Evolutionary conservation across 108 stramenopile genomes (phyloP), one percentile per base, ranked within the genome.

Genomic region (Nitzschia sp.): DNA sequence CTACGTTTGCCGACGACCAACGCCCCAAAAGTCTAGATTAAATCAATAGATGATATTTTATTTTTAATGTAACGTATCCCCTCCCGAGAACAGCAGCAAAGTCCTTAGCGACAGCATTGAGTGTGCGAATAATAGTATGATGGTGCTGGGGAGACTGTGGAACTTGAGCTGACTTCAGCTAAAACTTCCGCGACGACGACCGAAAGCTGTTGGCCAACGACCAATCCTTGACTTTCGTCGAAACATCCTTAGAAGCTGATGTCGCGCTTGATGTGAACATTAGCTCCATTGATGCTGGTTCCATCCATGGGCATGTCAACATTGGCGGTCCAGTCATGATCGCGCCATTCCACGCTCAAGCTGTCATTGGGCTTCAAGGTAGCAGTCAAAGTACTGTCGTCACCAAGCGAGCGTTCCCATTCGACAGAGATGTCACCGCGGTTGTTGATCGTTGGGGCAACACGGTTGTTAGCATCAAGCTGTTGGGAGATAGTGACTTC

Each of bases 191-290:
- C n/a, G n/a, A n/a, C n/a, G n/a, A n/a, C n/a, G n/a, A n/a, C n/a
- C n/a, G n/a, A n/a, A n/a, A n/a, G n/a, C n/a, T n/a, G n/a, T n/a
- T n/a, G n/a, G n/a, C n/a, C n/a, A n/a, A n/a, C n/a, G n/a, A n/a
- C n/a, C n/a, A n/a, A n/a, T n/a, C n/a, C n/a, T n/a, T n/a, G n/a
- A n/a, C n/a, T n/a, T n/a, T n/a, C n/a, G n/a, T n/a, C n/a, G n/a
- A n/a, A n/a, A n/a, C n/a, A n/a, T n/a, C n/a, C n/a, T n/a, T 89
- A 94, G 63, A 94, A 94, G 38, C 70, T 82, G 59, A 94, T 86
- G 64, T 94, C 93, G 25, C 93, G 72, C 78, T 89, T 90, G 69
- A 94, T 85, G 64, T 78, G 73, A 36, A 94, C 88, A 64, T 90
- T 91, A 48, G 93, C 88, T 23, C 90, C 90, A 13, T 55, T 75